Evolutionary conservation across 1,284 basidiomycete genomes (phyloP), one percentile per base, ranked within the genome.

Genomic region (Boletus sp.): DNA sequence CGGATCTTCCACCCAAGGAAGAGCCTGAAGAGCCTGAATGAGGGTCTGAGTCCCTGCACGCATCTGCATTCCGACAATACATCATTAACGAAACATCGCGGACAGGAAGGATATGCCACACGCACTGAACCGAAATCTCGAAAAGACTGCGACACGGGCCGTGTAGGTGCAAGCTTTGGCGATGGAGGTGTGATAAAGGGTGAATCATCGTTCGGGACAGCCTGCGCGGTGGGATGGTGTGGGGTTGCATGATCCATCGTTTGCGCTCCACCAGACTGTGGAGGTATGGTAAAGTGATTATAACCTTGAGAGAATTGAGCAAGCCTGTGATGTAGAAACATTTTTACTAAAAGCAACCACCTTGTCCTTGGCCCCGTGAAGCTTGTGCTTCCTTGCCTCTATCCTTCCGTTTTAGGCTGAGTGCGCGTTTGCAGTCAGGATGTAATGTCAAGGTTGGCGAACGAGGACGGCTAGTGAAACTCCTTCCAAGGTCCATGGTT

Each of bases 1-100:
- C 15, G 80, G 78, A 60, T 82, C 82, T 47, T 86, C 83, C 22
- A 80, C 78, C 87, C 86, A 89, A 24, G 91, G 91, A 45, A 92
- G 78, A 5, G 89, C 90, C 66, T 92, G 91, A 22, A 92, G 76
- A 3, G 89, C 91, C 74, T 92, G 91, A 48, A 92, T 92, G 52
- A 92, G 81, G 3, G 91, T 89, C 70, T 92, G 91, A 7, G 91
- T 92, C 29, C 90, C 90, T 24, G 85, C 83, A 46, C 89, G 85
- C 84, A 92, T 88, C 91, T 88, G 65, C 67, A 61, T 58, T 55
- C 59, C 62, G 36, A 41, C 7, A 39, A n/a, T 4, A 33, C 27
- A 31, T 9, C 18, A 15, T 54, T 66, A 56, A 63, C 60, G 33
- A 52, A 51, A 51, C 16, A 18, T 36, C 8, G 41, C 12, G 15